Evolutionary conservation across 768 basidiomycete species (phyloP), one percentile per base, ranked within the genome.

Genomic region (Lyophyllum decastes): DNA sequence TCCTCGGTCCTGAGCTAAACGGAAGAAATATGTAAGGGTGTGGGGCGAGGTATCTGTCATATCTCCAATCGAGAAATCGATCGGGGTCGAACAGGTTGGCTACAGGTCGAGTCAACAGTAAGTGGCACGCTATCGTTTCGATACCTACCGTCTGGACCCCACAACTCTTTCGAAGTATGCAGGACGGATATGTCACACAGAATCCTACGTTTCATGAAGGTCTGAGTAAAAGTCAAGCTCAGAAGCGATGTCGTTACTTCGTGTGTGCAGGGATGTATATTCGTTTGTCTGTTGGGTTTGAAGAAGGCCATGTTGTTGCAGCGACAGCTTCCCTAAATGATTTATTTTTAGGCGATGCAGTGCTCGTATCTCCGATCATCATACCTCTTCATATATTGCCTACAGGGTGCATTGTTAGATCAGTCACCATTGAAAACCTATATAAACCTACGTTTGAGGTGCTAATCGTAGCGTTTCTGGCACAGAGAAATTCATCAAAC

Each of bases 11-110:
- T 8, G 21, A 34, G 21, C 52, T 25, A 25, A 70, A 71, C 2
- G 68, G 68, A 21, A 72, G 46, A 58, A 71, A 73, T 22, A 71
- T 67, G 61, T 70, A 65, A 0, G 82, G 80, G 52, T 80, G 80
- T 6, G 75, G 68, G 0, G 70, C 72, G 55, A 78, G 58, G 61
- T 79, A 76, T 56, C 72, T 76, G 1, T 70, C 64, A 21, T 76
- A 51, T 9, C 80, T 71, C 35, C 76, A 73, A 55, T 83, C 81
- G 21, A 83, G 64, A 71, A 80, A 83, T 2, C 82, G 72, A 56
- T 80, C 75, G 3, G 82, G 82, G 61, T 82, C 81, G 56, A 83
- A 83, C 33, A 63, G 50, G 12, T 14, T 17, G 17, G 55, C 49
- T 60, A 24, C 38, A 38, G 22, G 30, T 10, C 14, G 35, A 38